Conservation (phyloP, 2,329 filamentous ascomycete species). For the Rhinocladiella mackenziei region DNA sequence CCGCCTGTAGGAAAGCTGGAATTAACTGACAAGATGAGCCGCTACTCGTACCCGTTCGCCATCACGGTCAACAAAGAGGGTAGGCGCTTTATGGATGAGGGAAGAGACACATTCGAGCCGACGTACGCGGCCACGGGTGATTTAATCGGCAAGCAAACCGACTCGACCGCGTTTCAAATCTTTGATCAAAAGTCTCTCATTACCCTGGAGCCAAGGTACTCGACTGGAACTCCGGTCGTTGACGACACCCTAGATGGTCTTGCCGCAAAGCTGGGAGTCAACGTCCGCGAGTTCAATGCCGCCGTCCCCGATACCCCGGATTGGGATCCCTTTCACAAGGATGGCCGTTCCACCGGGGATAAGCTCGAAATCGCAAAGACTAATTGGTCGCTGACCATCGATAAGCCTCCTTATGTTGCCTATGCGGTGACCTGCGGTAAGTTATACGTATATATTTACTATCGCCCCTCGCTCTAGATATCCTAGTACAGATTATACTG, state of each 20-base stretch:
- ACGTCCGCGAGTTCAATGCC: constrained; percentile 51
- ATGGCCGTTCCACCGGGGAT: constrained; percentile 59
- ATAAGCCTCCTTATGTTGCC: constrained; percentile 56
- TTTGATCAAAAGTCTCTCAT: constrained; percentile 38
- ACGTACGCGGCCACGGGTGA: constrained; percentile 5
- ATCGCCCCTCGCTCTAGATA: too few species aligned
- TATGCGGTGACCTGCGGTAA: constrained; percentile 58
- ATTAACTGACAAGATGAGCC: neutral
- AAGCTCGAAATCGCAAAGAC: constrained; percentile 54
- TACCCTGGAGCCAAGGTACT: constrained; percentile 59
- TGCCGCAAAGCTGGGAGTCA: neutral
- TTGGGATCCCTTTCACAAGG: constrained; percentile 59
- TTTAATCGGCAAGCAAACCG: neutral
- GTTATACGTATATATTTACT: neutral
- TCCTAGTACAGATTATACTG: too few species aligned
- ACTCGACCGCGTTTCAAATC: constrained; percentile 4
- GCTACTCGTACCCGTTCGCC: constrained; percentile 6
- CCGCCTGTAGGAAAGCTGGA: neutral
- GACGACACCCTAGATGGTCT: neutral
- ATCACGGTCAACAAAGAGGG: constrained; percentile 7
- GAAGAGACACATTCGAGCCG: neutral
- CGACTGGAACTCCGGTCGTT: constrained; percentile 41
- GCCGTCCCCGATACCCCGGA: constrained; percentile 45
- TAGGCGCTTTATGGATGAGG: constrained; percentile 4
- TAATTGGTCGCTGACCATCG: constrained; percentile 61